Evolutionary conservation across 2,329 filamentous ascomycete genomes (phyloP).

Genomic region (Pseudogymnoascus sp.): DNA sequence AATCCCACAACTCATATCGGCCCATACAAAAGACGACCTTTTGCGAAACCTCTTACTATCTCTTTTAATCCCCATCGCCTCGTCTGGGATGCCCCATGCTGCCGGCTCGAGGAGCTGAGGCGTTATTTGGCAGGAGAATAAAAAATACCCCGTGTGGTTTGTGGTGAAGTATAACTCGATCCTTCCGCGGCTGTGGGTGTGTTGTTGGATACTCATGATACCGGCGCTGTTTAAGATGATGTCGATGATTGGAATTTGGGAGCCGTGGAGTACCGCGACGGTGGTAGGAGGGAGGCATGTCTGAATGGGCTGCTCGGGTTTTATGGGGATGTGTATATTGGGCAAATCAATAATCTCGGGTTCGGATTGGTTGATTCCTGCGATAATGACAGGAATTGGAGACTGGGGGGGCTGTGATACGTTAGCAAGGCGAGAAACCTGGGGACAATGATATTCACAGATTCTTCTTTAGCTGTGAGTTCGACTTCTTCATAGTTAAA

Average conservation of each 20-base stretch:
- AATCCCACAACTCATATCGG: not conserved
- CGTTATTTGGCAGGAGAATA: not conserved
- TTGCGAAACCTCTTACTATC: not conserved
- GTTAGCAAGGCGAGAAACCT: not conserved
- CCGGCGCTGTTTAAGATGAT: not conserved
- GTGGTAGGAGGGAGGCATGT: not conserved
- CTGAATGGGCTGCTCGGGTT: not conserved
- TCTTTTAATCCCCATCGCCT: not conserved
- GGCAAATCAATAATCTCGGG: not conserved
- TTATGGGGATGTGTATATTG: not conserved
- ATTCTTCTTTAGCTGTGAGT: not conserved
- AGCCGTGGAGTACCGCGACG: not conserved
- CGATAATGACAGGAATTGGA: not conserved
- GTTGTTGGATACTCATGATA: not conserved
- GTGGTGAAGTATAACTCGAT: not conserved
- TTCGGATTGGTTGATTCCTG: conserved; percentile 17
- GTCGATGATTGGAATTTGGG: not conserved
- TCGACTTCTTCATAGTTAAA: not conserved
- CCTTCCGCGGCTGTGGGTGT: not conserved
- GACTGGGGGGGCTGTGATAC: not conserved
- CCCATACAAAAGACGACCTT: not conserved
- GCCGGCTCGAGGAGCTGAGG: not conserved
- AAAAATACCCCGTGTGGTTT: not conserved
- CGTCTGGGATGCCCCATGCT: not conserved
- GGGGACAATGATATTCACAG: not conserved